Percentiles rank a stretch among this genome's conserved stretches.
phyloP scores from a whole-genome alignment of 352 stramenopile genomes.

The Phytophthora aleatoria region DNA sequence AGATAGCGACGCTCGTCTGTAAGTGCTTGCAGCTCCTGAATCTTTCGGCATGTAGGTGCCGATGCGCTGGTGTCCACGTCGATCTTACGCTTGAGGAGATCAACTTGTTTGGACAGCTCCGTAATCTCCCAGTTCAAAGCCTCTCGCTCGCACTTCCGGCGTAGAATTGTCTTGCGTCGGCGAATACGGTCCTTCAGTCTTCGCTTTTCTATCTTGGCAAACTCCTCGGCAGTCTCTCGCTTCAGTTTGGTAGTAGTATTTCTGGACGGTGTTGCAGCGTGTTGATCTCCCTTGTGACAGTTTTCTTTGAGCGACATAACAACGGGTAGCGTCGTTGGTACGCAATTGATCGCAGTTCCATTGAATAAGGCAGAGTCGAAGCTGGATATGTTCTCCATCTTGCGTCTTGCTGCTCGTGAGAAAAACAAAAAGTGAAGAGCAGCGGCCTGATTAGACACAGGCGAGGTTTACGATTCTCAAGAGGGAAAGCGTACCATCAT shows the following conservation, averaged over 20 bases:
- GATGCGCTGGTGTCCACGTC: background rate
- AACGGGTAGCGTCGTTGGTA: too few species aligned
- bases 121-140: conserved; percentile 4
- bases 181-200: conserved; percentile 20
- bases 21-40: background rate
- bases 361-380: too few species aligned
- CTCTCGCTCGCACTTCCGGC: conserved; percentile 13
- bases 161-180: background rate
- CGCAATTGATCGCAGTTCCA: too few species aligned
- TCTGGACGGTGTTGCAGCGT: too few species aligned
- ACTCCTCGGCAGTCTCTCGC: background rate
- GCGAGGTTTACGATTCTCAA: too few species aligned
- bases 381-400: too few species aligned
- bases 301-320: too few species aligned
- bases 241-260: background rate
- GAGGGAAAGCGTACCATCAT: too few species aligned
- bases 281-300: too few species aligned
- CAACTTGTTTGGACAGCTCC: conserved; percentile 6
- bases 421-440: too few species aligned
- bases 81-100: background rate
- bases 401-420: too few species aligned
- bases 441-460: too few species aligned
- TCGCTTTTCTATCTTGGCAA: conserved; percentile 3
- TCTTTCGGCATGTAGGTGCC: background rate
- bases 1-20: conserved; percentile 8